Base-by-base conservation (phyloP, 2,329 filamentous ascomycete genomes). In the Colletotrichum euphorbiae region DNA sequence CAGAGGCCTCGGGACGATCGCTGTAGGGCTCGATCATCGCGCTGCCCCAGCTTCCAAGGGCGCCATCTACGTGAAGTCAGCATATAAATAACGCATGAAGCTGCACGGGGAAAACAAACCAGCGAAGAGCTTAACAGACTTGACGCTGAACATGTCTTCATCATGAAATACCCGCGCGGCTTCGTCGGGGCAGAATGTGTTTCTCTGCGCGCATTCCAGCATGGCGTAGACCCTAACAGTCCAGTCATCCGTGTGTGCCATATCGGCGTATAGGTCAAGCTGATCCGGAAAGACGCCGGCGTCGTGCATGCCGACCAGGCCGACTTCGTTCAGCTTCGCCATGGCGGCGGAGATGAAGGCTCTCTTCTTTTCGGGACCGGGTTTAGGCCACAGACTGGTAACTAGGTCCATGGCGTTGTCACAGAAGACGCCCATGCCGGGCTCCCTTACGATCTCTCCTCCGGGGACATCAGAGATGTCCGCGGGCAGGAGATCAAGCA, bases 321-420 rank as follows among this genome's bases (percentile, higher is more conserved):
- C 90, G 46, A 90, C 82, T 65, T 85, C 83, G 73, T 91, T 90
- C 54, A 93, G 79, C 58, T 84, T 84, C 12, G 73, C 74, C 86
- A 92, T 90, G 12, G 90, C 90, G 6, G 84, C 84, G 55, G 81
- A 82, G 63, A 92, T 77, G 69, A 86, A 89, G 24, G 75, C 77
- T 5, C 82, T 80, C 73, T 88, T 90, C 71, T 82, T 83, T n/a
- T 81, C 80, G 5, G 76, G 77, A 50, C 80, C 80, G 0, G 89
- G 87, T 65, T 84, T 84, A 2, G 89, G 89, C 80, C 88, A 90
- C 17, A 86, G 72, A 2, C 81, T 77, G 64, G 82, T 80, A 40
- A 91, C 82, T 57, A 90, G 76, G 48, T 90, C 87, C 85, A 92
- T 91, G 24, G 90, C 90, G 73, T 92, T 92, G 76, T 93, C 90